These are phyloP conservation scores for Selenicereus undatus DNA, from an alignment of 148 eudicot genomes.

Conservation along the genomic window DNA sequence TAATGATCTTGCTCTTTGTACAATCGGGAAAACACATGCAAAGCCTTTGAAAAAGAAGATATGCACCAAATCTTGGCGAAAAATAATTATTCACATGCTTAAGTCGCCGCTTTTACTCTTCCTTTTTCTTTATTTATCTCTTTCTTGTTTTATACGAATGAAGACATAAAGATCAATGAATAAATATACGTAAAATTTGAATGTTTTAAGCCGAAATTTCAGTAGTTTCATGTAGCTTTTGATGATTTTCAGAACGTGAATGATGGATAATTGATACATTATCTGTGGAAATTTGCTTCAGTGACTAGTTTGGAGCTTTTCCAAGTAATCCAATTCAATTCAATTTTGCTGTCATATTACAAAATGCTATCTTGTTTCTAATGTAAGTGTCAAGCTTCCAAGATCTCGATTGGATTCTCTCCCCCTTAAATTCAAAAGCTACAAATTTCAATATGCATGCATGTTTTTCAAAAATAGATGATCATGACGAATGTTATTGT, in stretches of 20 bases:
- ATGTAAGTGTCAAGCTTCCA: not conserved
- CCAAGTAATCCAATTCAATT: not conserved
- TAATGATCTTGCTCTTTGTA: not conserved
- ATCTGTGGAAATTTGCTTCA: not conserved
- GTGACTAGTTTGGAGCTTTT: not conserved
- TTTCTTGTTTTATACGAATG: not conserved
- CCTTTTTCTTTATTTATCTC: not conserved
- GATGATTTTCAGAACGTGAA: not conserved
- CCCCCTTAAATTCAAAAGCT: not conserved
- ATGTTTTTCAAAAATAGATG: not conserved
- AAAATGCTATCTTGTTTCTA: not conserved
- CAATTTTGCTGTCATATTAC: not conserved
- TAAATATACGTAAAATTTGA: no score
- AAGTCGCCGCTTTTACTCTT: no score
- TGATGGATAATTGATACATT: not conserved
- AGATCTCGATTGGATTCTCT: not conserved
- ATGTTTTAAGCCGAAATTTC: not conserved
- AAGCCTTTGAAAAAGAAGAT: not conserved
- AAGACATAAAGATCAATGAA: no score
- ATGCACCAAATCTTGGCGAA: conserved; percentile 5
- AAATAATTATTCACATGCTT: not conserved
- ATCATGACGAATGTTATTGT: not conserved
- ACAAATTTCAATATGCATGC: not conserved
- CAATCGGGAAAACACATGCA: not conserved
- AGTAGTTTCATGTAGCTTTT: not conserved